Evolutionary conservation across 352 stramenopile species (phyloP).

Genomic region (Phytophthora meadii): DNA sequence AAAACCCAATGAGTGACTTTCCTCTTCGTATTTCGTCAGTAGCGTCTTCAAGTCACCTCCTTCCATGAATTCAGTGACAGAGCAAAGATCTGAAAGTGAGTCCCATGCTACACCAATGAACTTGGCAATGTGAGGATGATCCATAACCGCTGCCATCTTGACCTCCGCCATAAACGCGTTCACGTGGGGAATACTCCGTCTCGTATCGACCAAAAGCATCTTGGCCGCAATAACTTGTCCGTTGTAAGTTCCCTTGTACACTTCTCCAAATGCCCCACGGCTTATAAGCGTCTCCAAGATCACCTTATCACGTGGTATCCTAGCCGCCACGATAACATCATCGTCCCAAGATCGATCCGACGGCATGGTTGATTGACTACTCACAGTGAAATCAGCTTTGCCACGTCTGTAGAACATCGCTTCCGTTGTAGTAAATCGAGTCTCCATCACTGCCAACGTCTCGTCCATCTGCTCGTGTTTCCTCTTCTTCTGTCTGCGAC

Average conservation of each 20-base stretch:
- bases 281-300: slow-evolving; percentile 6
- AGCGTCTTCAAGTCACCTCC: slow-evolving; percentile 20
- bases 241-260: slow-evolving; percentile 18
- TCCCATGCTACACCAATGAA: slow-evolving; percentile 23
- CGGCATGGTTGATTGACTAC: slow-evolving; percentile 10
- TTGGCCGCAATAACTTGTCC: slow-evolving; percentile 12
- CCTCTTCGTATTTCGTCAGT: slow-evolving; percentile 5
- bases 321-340: slow-evolving; percentile 24
- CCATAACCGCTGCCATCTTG: slow-evolving; percentile 18
- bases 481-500: slow-evolving; percentile 9
- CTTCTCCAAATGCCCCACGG: slow-evolving; percentile 17
- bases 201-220: slow-evolving; percentile 12
- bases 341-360: slow-evolving; percentile 30
- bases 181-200: slow-evolving; percentile 19
- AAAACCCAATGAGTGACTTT: slow-evolving; percentile 11
- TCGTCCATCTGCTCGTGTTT: slow-evolving; percentile 7
- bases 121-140: slow-evolving; percentile 17
- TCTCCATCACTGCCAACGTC: slow-evolving; percentile 19
- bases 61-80: slow-evolving; percentile 22
- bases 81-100: slow-evolving; percentile 20
- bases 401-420: background rate
- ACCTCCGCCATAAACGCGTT: slow-evolving; percentile 24
- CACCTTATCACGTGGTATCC: slow-evolving; percentile 24
- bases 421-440: background rate
- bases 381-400: slow-evolving; percentile 13